Percentiles rank a stretch among this genome's conserved stretches.
Conservation (phyloP, 2,329 filamentous ascomycete species). For the Xylariaceae sp. region DNA sequence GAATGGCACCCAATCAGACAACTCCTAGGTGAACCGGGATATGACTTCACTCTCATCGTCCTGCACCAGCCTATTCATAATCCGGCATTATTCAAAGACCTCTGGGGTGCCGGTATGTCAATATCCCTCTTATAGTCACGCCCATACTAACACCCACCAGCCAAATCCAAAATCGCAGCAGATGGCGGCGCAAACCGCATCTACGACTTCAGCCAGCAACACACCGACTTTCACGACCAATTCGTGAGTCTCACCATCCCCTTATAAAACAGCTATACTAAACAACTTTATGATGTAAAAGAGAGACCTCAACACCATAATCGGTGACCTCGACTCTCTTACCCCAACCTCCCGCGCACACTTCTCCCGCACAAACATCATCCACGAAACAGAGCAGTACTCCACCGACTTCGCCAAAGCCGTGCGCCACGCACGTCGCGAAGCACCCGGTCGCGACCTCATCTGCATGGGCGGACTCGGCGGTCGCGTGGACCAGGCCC, state of each 20-base stretch:
- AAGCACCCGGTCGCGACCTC: slow-evolving; percentile 47
- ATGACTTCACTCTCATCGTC: slow-evolving; percentile 48
- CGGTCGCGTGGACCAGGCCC: slow-evolving; percentile 85
- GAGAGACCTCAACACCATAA: slow-evolving; percentile 64
- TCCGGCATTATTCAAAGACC: slow-evolving; percentile 23
- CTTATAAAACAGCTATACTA: neutral
- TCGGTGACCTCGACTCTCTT: slow-evolving; percentile 90
- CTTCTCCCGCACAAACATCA: slow-evolving; percentile 65
- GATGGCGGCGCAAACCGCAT: slow-evolving; percentile 88
- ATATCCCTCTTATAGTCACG: neutral
- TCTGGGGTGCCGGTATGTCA: slow-evolving; percentile 28
- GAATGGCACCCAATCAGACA: slow-evolving; percentile 35
- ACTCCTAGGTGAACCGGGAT: slow-evolving; percentile 26
- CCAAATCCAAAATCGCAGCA: slow-evolving; percentile 67
- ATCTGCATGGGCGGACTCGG: slow-evolving; percentile 79
- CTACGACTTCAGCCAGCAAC: slow-evolving; percentile 36
- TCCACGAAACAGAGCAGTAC: slow-evolving; percentile 73
- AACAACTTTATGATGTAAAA: slow-evolving; percentile 30
- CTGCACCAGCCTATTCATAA: slow-evolving; percentile 54
- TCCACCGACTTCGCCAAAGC: slow-evolving; percentile 90
- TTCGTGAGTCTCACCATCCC: slow-evolving; percentile 4
- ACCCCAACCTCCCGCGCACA: slow-evolving; percentile 47
- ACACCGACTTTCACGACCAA: neutral
- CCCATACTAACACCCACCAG: slow-evolving; percentile 34
- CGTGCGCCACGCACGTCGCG: slow-evolving; percentile 36